These are phyloP conservation scores for Trichosporon coremiiforme DNA, from an alignment of 1,284 basidiomycete species.

Conservation along the genomic window DNA sequence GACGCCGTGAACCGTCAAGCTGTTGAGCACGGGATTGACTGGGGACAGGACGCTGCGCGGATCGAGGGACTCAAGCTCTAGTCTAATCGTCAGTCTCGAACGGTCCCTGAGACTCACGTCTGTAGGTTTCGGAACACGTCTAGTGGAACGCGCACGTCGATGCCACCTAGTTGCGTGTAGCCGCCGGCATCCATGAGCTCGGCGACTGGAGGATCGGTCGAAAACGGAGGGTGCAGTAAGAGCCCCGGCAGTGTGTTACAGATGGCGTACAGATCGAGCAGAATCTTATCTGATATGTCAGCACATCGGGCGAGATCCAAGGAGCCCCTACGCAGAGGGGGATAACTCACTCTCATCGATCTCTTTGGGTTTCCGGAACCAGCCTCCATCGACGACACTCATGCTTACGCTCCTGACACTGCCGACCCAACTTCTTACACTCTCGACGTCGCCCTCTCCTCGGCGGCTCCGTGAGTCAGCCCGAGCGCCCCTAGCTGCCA, in stretches of 20 bases:
- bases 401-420: slow-evolving; percentile 50
- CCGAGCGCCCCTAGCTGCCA: slow-evolving; percentile 42
- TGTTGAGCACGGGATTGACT: slow-evolving; percentile 42
- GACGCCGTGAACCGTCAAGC: slow-evolving; percentile 51
- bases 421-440: slow-evolving; percentile 55
- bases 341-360: slow-evolving; percentile 48
- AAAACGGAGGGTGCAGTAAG: slow-evolving; percentile 51
- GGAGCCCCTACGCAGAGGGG: neutral
- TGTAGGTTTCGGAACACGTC: slow-evolving; percentile 54
- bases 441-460: slow-evolving; percentile 51
- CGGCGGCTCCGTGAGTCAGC: slow-evolving; percentile 13
- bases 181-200: slow-evolving; percentile 53
- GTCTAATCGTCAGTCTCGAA: slow-evolving; percentile 33
- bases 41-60: slow-evolving; percentile 52
- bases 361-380: slow-evolving; percentile 47
- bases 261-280: slow-evolving; percentile 50
- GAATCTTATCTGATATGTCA: slow-evolving; percentile 43
- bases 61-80: slow-evolving; percentile 55
- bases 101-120: slow-evolving; percentile 39
- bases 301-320: neutral
- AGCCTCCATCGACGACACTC: slow-evolving; percentile 33
- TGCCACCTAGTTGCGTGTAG: slow-evolving; percentile 52
- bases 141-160: slow-evolving; percentile 54
- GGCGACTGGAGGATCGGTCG: slow-evolving; percentile 49
- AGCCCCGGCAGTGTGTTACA: slow-evolving; percentile 54